Evolutionary conservation across 495 filamentous ascomycete species (phyloP).

Genomic region (Aspergillus mulundensis): DNA sequence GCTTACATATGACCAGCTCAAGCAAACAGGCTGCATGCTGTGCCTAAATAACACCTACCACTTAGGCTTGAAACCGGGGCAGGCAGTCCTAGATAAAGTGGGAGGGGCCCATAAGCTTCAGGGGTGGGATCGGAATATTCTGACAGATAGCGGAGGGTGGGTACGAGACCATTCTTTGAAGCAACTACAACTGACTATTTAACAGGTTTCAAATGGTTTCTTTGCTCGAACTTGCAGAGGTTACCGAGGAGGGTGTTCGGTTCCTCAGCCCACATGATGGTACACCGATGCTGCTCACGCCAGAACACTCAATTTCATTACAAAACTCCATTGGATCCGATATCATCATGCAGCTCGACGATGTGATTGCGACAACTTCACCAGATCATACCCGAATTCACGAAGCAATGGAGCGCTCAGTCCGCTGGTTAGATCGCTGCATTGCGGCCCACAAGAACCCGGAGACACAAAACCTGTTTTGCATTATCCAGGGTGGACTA

Average conservation of each 20-base stretch:
- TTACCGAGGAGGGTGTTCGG: slow-evolving; percentile 93
- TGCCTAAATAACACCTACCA: slow-evolving; percentile 99
- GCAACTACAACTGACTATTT: not conserved
- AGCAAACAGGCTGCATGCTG: slow-evolving; percentile 79
- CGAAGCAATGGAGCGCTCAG: slow-evolving; percentile 90
- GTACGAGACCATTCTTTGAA: slow-evolving; percentile 19
- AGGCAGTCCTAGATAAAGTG: slow-evolving; percentile 77
- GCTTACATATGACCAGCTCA: slow-evolving; percentile 86
- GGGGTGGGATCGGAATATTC: slow-evolving; percentile 90
- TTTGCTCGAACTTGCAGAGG: slow-evolving; percentile 83
- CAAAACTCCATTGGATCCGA: slow-evolving; percentile 97
- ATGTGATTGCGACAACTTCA: slow-evolving; percentile 92
- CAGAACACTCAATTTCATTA: slow-evolving; percentile 92
- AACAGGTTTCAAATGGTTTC: slow-evolving; percentile 97
- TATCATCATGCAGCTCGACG: slow-evolving; percentile 99
- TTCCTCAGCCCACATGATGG: slow-evolving; percentile 95
- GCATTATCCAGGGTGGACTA: slow-evolving; percentile 94
- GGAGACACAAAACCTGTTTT: slow-evolving; percentile 88
- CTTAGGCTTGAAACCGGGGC: slow-evolving; percentile 88
- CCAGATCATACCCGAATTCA: slow-evolving; percentile 81
- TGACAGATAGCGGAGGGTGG: slow-evolving; percentile 97
- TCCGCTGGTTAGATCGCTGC: slow-evolving; percentile 98
- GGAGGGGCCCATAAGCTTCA: slow-evolving; percentile 93
- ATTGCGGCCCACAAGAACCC: slow-evolving; percentile 87
- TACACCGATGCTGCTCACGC: slow-evolving; percentile 93